Conservation (phyloP, 2,329 filamentous ascomycete species). For the Aspergillus sp. region DNA sequence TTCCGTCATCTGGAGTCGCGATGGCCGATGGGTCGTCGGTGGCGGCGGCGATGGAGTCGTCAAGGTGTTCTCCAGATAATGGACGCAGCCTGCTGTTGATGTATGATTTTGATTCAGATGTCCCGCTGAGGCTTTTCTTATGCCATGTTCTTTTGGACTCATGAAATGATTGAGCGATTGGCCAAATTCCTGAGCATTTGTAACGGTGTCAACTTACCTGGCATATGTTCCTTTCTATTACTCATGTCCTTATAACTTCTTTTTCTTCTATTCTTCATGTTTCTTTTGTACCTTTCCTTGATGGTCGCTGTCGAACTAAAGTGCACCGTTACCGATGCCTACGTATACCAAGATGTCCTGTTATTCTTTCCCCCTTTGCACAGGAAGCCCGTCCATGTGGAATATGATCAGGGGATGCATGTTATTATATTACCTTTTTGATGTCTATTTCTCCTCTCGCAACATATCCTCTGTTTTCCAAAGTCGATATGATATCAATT, state of each 20-base stretch:
- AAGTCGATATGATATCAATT: conserved; percentile 2
- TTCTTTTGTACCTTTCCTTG: not conserved
- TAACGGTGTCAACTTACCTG: conserved; percentile 34
- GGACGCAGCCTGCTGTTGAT: conserved; percentile 17
- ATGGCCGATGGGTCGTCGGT: conserved; percentile 91
- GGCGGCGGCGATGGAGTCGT: conserved; percentile 93
- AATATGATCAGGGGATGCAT: conserved; percentile 10
- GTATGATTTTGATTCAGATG: conserved; percentile 28
- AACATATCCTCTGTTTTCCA: not conserved
- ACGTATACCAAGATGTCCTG: conserved; percentile 8
- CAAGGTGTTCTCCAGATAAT: conserved; percentile 70
- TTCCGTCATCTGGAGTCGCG: conserved; percentile 90
- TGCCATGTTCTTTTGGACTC: conserved; percentile 30
- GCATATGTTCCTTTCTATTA: conserved; percentile 34
- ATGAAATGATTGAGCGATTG: conserved; percentile 38
- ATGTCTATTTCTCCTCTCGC: not conserved
- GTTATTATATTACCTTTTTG: conserved; percentile 12
- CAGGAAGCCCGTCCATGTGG: conserved; percentile 4
- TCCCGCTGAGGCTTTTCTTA: conserved; percentile 22
- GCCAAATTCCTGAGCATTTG: conserved; percentile 37
- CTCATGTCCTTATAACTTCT: conserved; percentile 27
- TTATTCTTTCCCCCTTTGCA: conserved; percentile 3
- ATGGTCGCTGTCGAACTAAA: not conserved
- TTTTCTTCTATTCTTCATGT: not conserved
- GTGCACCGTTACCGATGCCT: not conserved